Evolutionary conservation across 805 yeast species (phyloP).

Genomic region (Wickerhamomyces bovis): DNA sequence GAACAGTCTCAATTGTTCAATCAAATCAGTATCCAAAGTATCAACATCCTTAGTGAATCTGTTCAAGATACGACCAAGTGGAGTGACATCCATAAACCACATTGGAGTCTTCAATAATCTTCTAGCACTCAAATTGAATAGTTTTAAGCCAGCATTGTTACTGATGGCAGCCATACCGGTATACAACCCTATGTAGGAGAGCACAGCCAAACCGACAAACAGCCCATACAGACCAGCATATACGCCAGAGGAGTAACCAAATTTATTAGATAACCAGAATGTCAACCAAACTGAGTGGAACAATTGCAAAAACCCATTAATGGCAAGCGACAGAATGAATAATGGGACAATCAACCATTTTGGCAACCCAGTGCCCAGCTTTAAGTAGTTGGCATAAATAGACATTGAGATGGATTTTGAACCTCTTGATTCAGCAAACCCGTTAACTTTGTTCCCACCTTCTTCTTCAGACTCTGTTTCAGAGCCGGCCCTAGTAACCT

Average conservation of each 20-base stretch:
- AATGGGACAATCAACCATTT: slow-evolving; percentile 26
- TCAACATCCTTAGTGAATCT: slow-evolving; percentile 86
- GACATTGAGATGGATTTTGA: slow-evolving; percentile 13
- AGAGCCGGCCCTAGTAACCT: slow-evolving; percentile 17
- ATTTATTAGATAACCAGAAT: slow-evolving; percentile 62
- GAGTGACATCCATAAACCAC: slow-evolving; percentile 80
- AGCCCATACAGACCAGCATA: slow-evolving; percentile 64
- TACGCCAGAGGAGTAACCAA: slow-evolving; percentile 36
- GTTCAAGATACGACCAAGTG: slow-evolving; percentile 78
- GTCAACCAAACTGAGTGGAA: slow-evolving; percentile 71
- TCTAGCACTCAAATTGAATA: slow-evolving; percentile 53
- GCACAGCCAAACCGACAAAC: slow-evolving; percentile 43
- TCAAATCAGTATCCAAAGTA: slow-evolving; percentile 70
- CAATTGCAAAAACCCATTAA: slow-evolving; percentile 44
- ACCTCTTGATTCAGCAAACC: slow-evolving; percentile 16
- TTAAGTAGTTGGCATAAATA: slow-evolving; percentile 37
- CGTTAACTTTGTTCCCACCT: background rate
- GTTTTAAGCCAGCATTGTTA: slow-evolving; percentile 45
- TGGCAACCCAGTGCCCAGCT: slow-evolving; percentile 41
- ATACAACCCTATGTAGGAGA: slow-evolving; percentile 42
- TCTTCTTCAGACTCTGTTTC: background rate
- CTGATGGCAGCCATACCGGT: slow-evolving; percentile 51
- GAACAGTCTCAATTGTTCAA: slow-evolving; percentile 60
- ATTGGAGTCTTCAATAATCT: slow-evolving; percentile 67
- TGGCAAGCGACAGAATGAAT: slow-evolving; percentile 16